Percentiles rank a stretch among this genome's conserved stretches.
phyloP scores from a whole-genome alignment of 108 stramenopile species.

The Discostella pseudostelligera region DNA sequence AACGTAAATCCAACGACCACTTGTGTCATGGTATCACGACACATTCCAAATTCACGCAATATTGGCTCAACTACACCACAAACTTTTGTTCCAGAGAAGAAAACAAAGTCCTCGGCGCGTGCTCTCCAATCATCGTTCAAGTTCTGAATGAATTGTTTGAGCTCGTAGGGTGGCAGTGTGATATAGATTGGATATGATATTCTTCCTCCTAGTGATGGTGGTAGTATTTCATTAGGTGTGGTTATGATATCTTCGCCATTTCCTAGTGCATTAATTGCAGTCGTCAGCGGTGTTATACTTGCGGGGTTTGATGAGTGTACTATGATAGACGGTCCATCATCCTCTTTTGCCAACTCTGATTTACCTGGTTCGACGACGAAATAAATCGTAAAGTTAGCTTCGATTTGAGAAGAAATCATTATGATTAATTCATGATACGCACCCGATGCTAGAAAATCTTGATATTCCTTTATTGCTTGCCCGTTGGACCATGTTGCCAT shows the following conservation, averaged over 20 bases:
- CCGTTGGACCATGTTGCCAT: slow-evolving; percentile 56
- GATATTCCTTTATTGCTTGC: slow-evolving; percentile 56
- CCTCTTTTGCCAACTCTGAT: slow-evolving; percentile 59
- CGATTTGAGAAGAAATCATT: slow-evolving; percentile 1
- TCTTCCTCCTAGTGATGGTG: slow-evolving; percentile 45
- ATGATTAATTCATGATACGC: slow-evolving; percentile 7
- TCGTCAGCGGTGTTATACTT: slow-evolving; percentile 42
- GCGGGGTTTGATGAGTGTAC: slow-evolving; percentile 47
- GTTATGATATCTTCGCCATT: slow-evolving; percentile 65
- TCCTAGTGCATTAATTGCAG: slow-evolving; percentile 59
- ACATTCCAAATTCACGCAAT: slow-evolving; percentile 69
- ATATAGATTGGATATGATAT: slow-evolving; percentile 76
- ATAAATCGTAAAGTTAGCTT: neutral
- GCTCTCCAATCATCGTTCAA: slow-evolving; percentile 54
- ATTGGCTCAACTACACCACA: slow-evolving; percentile 77
- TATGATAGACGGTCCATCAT: slow-evolving; percentile 72
- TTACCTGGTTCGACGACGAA: slow-evolving; percentile 18
- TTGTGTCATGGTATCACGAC: slow-evolving; percentile 80
- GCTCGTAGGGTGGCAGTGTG: slow-evolving; percentile 61
- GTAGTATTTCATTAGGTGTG: slow-evolving; percentile 55
- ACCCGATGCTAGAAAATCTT: slow-evolving; percentile 80
- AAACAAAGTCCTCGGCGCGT: slow-evolving; percentile 67
- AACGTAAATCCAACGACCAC: slow-evolving; percentile 64
- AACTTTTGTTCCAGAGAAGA: slow-evolving; percentile 71
- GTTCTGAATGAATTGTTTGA: slow-evolving; percentile 60